Base-by-base conservation (phyloP, 768 basidiomycete species). In the Boletus speciosus region DNA sequence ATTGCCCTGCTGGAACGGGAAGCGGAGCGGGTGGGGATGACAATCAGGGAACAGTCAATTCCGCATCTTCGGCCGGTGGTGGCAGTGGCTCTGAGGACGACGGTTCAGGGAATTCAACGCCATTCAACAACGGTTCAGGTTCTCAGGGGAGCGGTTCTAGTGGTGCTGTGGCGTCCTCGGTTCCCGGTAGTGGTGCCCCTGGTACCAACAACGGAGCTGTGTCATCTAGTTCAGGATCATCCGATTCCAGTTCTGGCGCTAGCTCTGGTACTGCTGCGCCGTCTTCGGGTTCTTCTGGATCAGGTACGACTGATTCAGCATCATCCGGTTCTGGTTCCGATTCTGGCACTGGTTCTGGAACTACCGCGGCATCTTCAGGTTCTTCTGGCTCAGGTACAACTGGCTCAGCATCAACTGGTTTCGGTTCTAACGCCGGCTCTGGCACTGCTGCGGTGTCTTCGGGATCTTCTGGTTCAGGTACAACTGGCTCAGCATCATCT, bases 1-100 rank as follows among this genome's bases (percentile, higher is more conserved):
- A 15, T 12, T 70, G 65, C 32, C 36, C 64, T 27, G 39, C 51
- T 2, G 50, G 19, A 15, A 34, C 36, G 2, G 44, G 27, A 16
- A 16, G 29, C 21, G 35, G 44, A 29, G 8, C 21, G 4, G 25
- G 34, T 23, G 55, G 34, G 2, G 15, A 14, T 15, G 35, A n/a
- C n/a, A 10, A 31, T 12, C 51, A 52, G 16, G 43, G 44, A n/a
- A 11, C 49, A 32, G 15, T 10, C 14, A 9, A 12, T 9, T 14
- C 41, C 2, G 5, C 55, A 7, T 32, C 56, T 19, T 60, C 57
- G 4, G 5, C 23, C 6, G 39, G 31, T 37, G 45, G 45, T 43
- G 23, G 36, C 32, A 15, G n/a, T 43, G 46, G 29, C 34, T 32
- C 54, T 16, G 54, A 34, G 1, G 19, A 6, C 11, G 29, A 19